Percentiles rank a stretch among this genome's conserved stretches.
Conservation (phyloP, 495 filamentous ascomycete genomes). For the Clohesyomyces aquaticus region DNA sequence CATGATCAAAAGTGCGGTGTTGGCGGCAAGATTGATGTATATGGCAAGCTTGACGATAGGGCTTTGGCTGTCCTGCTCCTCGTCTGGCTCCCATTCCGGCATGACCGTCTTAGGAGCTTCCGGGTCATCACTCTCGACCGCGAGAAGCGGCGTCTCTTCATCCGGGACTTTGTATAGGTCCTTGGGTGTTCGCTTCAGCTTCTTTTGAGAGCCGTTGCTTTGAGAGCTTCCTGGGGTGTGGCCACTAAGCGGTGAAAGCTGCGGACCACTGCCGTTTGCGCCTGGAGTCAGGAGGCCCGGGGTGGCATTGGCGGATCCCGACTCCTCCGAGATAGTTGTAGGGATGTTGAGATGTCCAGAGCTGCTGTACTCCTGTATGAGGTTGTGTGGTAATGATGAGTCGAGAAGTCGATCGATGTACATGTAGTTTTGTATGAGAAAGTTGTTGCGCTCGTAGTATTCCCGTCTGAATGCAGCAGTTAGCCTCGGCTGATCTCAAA, state of each 20-base stretch:
- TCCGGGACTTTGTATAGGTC: constrained; percentile 74
- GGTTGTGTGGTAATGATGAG: constrained; percentile 80
- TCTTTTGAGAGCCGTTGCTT: constrained; percentile 44
- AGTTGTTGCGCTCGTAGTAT: constrained; percentile 85
- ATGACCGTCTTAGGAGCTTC: constrained; percentile 36
- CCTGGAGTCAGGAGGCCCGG: constrained; percentile 10
- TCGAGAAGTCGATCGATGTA: constrained; percentile 92
- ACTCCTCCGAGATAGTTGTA: constrained; percentile 59
- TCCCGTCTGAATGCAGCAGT: constrained; percentile 54
- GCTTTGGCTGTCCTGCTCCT: constrained; percentile 66
- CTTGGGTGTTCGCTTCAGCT: constrained; percentile 76
- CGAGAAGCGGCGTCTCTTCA: constrained; percentile 68
- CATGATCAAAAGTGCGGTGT: constrained; percentile 72
- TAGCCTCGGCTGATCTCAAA: constrained; percentile 9
- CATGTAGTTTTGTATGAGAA: constrained; percentile 80
- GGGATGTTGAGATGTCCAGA: constrained; percentile 54
- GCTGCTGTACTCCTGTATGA: constrained; percentile 83
- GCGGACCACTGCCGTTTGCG: constrained; percentile 10
- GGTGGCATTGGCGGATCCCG: constrained; percentile 18
- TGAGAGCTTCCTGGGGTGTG: no score
- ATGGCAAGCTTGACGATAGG: constrained; percentile 77
- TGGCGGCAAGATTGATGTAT: constrained; percentile 84
- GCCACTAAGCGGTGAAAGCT: no score
- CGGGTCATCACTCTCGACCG: constrained; percentile 46
- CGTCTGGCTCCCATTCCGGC: constrained; percentile 52